phyloP scores from a whole-genome alignment of 345 rosid species.

The Citropsis articulata region DNA sequence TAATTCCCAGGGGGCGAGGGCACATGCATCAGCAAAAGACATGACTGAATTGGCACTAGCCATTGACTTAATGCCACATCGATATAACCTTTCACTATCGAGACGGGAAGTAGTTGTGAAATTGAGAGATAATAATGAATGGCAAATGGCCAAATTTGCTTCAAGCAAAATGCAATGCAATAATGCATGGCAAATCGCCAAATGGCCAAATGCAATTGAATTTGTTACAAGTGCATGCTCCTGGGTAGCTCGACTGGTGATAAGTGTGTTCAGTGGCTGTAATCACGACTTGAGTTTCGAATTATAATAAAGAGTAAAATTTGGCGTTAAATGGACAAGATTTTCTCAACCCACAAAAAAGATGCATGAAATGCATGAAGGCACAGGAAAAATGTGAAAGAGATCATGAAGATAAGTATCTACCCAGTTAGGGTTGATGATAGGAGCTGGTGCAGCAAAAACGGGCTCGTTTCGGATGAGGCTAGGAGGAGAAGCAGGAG shows the following conservation, averaged over 20 bases:
- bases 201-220: too few relatives aligned
- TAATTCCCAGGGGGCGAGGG: not conserved
- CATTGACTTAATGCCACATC: not conserved
- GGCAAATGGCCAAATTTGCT: not conserved
- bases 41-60: not conserved
- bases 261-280: too few relatives aligned
- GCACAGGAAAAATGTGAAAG: too few relatives aligned
- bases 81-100: not conserved
- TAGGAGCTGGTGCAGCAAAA: constrained; percentile 46
- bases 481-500: constrained; percentile 30
- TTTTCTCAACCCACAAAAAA: too few relatives aligned
- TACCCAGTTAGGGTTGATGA: constrained; percentile 34
- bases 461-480: constrained; percentile 58
- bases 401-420: not conserved
- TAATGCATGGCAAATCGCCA: too few relatives aligned
- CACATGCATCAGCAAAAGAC: not conserved
- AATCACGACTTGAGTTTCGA: too few relatives aligned
- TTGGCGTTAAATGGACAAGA: too few relatives aligned
- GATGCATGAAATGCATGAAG: too few relatives aligned
- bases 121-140: not conserved
- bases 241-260: too few relatives aligned
- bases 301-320: too few relatives aligned
- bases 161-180: not conserved
- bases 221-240: too few relatives aligned
- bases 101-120: not conserved